Percentiles rank a stretch among this genome's conserved stretches.
phyloP scores from a whole-genome alignment of 1,139 yeast genomes.

The Arxiozyma telluris region DNA sequence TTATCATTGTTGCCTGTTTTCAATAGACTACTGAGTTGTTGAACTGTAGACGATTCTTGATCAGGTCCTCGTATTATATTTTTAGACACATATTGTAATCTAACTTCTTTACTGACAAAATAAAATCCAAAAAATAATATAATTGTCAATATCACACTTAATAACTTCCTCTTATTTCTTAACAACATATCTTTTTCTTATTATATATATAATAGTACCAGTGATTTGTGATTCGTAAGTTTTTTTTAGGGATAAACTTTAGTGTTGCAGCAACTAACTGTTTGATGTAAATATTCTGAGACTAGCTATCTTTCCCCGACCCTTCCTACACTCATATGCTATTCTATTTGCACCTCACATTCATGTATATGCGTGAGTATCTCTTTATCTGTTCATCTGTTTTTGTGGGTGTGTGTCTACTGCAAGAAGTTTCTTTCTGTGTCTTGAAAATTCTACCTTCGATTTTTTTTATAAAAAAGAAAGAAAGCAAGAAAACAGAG shows the following conservation, averaged over 20 bases:
- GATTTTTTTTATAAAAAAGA: too few species aligned
- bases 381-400: neutral
- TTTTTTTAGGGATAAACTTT: too few species aligned
- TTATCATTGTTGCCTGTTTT: neutral
- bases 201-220: neutral
- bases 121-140: neutral
- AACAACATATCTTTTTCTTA: slow-evolving; percentile 7
- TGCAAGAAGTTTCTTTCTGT: neutral
- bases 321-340: neutral
- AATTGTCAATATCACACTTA: slow-evolving; percentile 2
- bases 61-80: neutral
- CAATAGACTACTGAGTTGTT: neutral
- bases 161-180: slow-evolving; percentile 5
- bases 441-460: neutral
- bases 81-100: neutral
- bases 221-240: neutral
- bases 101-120: neutral
- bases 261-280: too few species aligned
- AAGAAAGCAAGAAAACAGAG: too few species aligned
- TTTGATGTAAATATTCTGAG: too few species aligned
- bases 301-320: neutral
- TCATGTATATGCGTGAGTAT: neutral
- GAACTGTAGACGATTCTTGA: neutral
- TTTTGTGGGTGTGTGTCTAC: neutral
- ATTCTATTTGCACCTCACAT: neutral